Percentiles rank a stretch among this genome's conserved stretches.
Evolutionary conservation across 306 rosid genomes (phyloP).

Genomic region (Cyamopsis tetragonoloba): DNA sequence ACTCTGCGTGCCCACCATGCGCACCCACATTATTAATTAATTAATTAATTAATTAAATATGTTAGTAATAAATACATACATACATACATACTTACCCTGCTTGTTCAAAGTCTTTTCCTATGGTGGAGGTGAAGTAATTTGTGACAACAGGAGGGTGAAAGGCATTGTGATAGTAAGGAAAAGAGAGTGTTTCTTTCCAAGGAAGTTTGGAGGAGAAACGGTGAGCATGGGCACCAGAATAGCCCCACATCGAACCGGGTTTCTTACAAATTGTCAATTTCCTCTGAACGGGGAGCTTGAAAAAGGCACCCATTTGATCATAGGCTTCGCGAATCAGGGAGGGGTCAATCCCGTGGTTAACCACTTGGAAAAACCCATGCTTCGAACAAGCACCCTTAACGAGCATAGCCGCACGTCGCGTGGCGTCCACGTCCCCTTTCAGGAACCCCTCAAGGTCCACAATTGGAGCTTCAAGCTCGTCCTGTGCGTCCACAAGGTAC

Average conservation of each 20-base stretch:
- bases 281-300: slow-evolving; percentile 43
- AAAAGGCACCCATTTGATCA: slow-evolving; percentile 41
- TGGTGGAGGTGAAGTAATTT: slow-evolving; percentile 42
- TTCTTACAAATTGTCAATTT: slow-evolving; percentile 29
- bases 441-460: slow-evolving; percentile 61
- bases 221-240: slow-evolving; percentile 67
- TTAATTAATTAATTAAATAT: too few species aligned
- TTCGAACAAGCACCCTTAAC: slow-evolving; percentile 42
- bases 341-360: slow-evolving; percentile 59
- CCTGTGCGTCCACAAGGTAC: slow-evolving; percentile 33
- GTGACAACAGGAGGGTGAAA: slow-evolving; percentile 28
- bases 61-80: too few species aligned
- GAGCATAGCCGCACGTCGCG: slow-evolving; percentile 33
- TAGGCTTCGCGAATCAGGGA: slow-evolving; percentile 38
- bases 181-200: slow-evolving; percentile 86
- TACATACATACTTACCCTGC: slow-evolving; percentile 76
- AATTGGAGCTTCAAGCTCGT: slow-evolving; percentile 45
- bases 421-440: slow-evolving; percentile 42
- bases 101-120: slow-evolving; percentile 46
- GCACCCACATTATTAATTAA: too few species aligned
- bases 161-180: slow-evolving; percentile 33
- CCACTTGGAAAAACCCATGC: slow-evolving; percentile 79
- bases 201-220: slow-evolving; percentile 66
- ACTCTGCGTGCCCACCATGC: too few species aligned
- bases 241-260: slow-evolving; percentile 46